These are phyloP conservation scores for Pezicula neosporulosa DNA, from an alignment of 2,329 filamentous ascomycete genomes.

Conservation along the genomic window DNA sequence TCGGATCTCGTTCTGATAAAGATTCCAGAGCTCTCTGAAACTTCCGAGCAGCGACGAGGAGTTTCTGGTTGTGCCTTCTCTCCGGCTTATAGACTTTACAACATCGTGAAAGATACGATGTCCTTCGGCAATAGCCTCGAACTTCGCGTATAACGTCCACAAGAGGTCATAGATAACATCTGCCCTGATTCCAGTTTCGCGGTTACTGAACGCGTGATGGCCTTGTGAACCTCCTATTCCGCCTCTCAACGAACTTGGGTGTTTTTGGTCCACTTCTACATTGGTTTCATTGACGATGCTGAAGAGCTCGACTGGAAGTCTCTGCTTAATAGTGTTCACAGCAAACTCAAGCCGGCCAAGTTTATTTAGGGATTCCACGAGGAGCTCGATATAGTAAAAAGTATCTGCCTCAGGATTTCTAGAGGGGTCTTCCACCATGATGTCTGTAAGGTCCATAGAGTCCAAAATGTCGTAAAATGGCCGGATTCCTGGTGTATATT, in stretches of 20 bases:
- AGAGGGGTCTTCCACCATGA: slow-evolving; percentile 78
- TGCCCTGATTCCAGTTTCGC: slow-evolving; percentile 72
- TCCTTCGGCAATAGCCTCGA: slow-evolving; percentile 93
- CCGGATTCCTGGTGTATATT: slow-evolving; percentile 35
- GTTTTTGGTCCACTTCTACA: slow-evolving; percentile 86
- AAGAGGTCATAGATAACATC: slow-evolving; percentile 89
- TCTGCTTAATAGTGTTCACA: slow-evolving; percentile 86
- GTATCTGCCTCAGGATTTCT: slow-evolving; percentile 95
- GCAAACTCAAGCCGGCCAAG: slow-evolving; percentile 82
- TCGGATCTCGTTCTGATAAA: slow-evolving; percentile 96
- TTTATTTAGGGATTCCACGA: slow-evolving; percentile 88
- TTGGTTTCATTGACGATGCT: slow-evolving; percentile 93
- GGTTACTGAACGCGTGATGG: slow-evolving; percentile 60
- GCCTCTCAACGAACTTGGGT: slow-evolving; percentile 75
- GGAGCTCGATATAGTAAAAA: slow-evolving; percentile 84
- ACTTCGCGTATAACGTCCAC: slow-evolving; percentile 91
- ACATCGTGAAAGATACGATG: slow-evolving; percentile 93
- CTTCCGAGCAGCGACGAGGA: slow-evolving; percentile 70
- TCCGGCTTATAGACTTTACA: slow-evolving; percentile 77
- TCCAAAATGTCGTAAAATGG: slow-evolving; percentile 61
- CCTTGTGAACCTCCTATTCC: slow-evolving; percentile 45
- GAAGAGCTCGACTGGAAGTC: slow-evolving; percentile 90
- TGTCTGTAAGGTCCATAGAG: slow-evolving; percentile 54
- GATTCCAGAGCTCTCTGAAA: slow-evolving; percentile 96
- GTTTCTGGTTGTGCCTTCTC: slow-evolving; percentile 66